These are phyloP conservation scores for Sclerotinia nivalis DNA, from an alignment of 2,329 filamentous ascomycete species.

Conservation along the genomic window DNA sequence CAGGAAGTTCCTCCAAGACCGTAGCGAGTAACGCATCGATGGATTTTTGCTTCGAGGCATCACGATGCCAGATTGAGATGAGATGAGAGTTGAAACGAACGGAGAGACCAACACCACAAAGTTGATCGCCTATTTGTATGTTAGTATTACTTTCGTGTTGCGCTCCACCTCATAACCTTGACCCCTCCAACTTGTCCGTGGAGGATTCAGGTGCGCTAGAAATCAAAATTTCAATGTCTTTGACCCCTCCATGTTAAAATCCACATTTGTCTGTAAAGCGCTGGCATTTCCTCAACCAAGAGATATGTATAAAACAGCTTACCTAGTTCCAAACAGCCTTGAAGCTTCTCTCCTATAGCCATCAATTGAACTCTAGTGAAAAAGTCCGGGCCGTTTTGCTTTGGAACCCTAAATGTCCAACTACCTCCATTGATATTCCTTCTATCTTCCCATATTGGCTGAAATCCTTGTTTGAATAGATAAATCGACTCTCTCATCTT, in stretches of 20 bases:
- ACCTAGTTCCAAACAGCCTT: slow-evolving; percentile 72
- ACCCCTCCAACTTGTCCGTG: neutral
- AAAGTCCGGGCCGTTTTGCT: slow-evolving; percentile 68
- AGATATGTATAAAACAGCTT: slow-evolving; percentile 38
- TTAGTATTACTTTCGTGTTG: slow-evolving; percentile 24
- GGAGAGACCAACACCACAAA: slow-evolving; percentile 85
- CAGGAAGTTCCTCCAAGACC: slow-evolving; percentile 71
- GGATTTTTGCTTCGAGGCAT: slow-evolving; percentile 76
- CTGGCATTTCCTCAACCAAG: neutral
- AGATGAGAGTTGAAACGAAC: slow-evolving; percentile 88
- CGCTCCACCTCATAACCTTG: neutral
- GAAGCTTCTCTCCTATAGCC: slow-evolving; percentile 79
- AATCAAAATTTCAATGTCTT: neutral
- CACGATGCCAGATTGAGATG: slow-evolving; percentile 91
- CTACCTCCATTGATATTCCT: slow-evolving; percentile 83
- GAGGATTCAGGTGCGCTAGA: neutral
- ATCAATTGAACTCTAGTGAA: slow-evolving; percentile 82
- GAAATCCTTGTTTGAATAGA: slow-evolving; percentile 76
- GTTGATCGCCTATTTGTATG: slow-evolving; percentile 66
- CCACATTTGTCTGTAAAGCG: neutral
- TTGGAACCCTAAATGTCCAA: slow-evolving; percentile 90
- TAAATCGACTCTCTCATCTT: slow-evolving; percentile 77
- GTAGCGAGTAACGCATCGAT: slow-evolving; percentile 72
- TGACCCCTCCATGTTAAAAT: neutral
- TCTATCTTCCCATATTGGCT: slow-evolving; percentile 80